These are phyloP conservation scores for Cyclostephanos tholiformis DNA, from an alignment of 108 stramenopile species.

Conservation along the genomic window DNA sequence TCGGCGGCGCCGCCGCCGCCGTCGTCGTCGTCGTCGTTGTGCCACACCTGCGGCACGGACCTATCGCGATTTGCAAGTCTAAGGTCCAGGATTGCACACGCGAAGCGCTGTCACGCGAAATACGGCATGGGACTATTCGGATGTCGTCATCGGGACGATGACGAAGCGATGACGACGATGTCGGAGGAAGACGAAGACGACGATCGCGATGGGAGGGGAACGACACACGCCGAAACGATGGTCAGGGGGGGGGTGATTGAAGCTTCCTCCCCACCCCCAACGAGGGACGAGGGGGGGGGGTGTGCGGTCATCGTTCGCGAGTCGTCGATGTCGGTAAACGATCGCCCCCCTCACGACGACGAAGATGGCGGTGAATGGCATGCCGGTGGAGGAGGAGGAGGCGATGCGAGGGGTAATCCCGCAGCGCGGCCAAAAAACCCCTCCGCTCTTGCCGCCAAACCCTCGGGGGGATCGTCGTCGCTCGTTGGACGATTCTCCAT, in stretches of 20 bases:
- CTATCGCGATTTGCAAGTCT: slow-evolving; percentile 48
- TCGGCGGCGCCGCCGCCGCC: no score
- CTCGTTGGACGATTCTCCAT: slow-evolving; percentile 36
- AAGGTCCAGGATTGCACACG: slow-evolving; percentile 73
- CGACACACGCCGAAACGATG: neutral
- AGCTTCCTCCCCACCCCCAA: no score
- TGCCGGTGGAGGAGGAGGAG: no score
- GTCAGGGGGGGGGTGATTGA: no score
- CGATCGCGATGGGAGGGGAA: neutral
- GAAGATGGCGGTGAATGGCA: no score
- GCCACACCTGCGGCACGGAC: slow-evolving; percentile 72
- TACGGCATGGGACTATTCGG: slow-evolving; percentile 36
- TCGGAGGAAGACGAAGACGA: neutral
- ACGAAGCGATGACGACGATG: neutral
- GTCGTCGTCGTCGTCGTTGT: slow-evolving; percentile 16
- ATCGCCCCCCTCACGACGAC: no score
- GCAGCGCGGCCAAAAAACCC: no score
- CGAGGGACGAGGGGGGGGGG: no score
- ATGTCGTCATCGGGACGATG: neutral
- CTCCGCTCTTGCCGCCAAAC: neutral
- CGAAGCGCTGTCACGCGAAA: slow-evolving; percentile 82
- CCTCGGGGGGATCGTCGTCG: slow-evolving; percentile 17
- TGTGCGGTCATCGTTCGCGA: no score
- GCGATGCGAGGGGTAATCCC: no score
- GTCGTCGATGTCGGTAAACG: no score